A percentile compares a stretch with the other conserved stretches of the same genome.
phyloP scores from a whole-genome alignment of 371 early-diverging fungal genomes.

The Mortierella sp. region DNA sequence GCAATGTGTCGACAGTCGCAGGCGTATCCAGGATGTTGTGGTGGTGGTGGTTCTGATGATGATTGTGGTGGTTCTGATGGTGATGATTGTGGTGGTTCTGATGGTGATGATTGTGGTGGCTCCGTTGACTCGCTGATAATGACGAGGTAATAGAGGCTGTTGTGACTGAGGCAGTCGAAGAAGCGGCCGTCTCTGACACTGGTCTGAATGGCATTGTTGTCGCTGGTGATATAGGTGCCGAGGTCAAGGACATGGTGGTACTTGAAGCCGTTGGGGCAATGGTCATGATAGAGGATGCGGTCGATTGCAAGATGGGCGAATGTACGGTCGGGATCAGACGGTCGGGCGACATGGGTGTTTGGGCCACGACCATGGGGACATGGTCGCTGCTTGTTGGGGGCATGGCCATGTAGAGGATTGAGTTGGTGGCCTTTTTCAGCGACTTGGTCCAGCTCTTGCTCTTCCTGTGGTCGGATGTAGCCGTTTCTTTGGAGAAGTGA shows the following conservation, averaged over 20 bases:
- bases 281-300: conserved; percentile 1
- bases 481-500: conserved; percentile 34
- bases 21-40: neutral
- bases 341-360: conserved; percentile 56
- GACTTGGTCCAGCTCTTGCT: conserved; percentile 49
- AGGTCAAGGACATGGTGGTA: neutral
- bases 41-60: neutral
- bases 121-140: neutral
- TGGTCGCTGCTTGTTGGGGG: conserved; percentile 46
- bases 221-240: neutral
- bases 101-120: neutral
- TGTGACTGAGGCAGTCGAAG: conserved; percentile 23
- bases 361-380: conserved; percentile 49
- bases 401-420: conserved; percentile 56
- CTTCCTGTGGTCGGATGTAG: conserved; percentile 18
- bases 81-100: neutral
- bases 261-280: neutral
- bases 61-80: neutral
- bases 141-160: conserved; percentile 27
- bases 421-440: conserved; percentile 50
- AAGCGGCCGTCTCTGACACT: conserved; percentile 16
- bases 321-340: conserved; percentile 27
- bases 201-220: conserved; percentile 1
- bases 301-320: conserved; percentile 26
- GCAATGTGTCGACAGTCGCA: neutral